phyloP scores from a whole-genome alignment of 1,284 basidiomycete genomes.

The Tranzscheliella williamsii region DNA sequence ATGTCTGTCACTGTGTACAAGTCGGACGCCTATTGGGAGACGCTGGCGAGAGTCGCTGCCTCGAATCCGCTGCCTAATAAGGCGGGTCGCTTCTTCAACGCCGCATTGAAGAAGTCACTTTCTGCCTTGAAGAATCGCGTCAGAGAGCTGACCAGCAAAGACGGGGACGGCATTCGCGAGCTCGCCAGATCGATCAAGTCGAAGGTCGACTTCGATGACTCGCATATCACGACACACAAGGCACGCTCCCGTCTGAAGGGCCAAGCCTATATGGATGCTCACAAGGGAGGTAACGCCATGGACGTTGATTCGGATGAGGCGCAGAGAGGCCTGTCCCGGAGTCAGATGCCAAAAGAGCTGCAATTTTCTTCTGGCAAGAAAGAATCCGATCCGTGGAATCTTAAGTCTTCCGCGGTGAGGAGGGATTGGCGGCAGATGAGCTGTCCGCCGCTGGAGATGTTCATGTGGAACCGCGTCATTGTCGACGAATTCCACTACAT shows the following conservation, averaged over 20 bases:
- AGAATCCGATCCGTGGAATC: constrained; percentile 68
- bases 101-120: constrained; percentile 37
- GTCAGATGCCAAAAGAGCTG: constrained; percentile 55
- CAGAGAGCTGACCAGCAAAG: constrained; percentile 21
- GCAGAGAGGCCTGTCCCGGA: constrained; percentile 7
- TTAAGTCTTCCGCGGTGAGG: constrained; percentile 69
- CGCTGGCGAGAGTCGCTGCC: constrained; percentile 35
- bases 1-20: constrained; percentile 84
- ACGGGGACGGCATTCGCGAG: constrained; percentile 9
- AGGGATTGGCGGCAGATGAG: constrained; percentile 78
- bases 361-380: constrained; percentile 20
- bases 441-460: constrained; percentile 84
- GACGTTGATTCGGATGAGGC: constrained; percentile 8
- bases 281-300: constrained; percentile 63
- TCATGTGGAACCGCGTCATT: constrained; percentile 73
- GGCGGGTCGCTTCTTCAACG: constrained; percentile 49
- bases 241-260: constrained; percentile 38
- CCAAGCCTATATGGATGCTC: constrained; percentile 37
- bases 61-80: constrained; percentile 40
- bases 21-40: constrained; percentile 51
- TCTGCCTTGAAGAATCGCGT: constrained; percentile 42
- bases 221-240: constrained; percentile 38
- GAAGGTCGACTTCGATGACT: constrained; percentile 36
- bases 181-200: constrained; percentile 12
- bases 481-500: constrained; percentile 96